Percentiles rank a stretch among this genome's conserved stretches.
Evolutionary conservation across 129 eudicot species (phyloP).

Genomic region (Chrysanthemum makinoi): DNA sequence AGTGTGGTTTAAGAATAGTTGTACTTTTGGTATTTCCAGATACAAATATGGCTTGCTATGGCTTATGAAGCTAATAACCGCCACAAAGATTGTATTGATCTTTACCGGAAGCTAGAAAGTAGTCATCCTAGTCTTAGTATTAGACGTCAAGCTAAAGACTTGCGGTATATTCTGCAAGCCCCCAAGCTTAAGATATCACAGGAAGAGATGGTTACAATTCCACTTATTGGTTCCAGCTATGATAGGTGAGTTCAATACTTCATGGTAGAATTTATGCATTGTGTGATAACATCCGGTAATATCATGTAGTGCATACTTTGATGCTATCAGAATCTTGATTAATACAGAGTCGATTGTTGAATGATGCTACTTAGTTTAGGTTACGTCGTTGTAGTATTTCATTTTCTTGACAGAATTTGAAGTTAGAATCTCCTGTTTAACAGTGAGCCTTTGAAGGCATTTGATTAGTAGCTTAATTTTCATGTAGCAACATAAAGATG

Average conservation of each 20-base stretch:
- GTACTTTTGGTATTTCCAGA: constrained; percentile 45
- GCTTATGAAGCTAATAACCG: constrained; percentile 97
- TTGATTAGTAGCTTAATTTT: constrained; percentile 4
- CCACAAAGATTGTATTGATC: constrained; percentile 85
- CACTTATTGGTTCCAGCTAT: constrained; percentile 84
- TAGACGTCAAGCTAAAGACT: constrained; percentile 92
- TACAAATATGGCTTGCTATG: constrained; percentile 99
- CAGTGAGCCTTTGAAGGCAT: not conserved
- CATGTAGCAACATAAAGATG: not conserved
- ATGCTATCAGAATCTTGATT: constrained; percentile 2
- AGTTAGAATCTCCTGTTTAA: constrained; percentile 8
- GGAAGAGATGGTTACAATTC: constrained; percentile 99
- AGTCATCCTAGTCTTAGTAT: constrained; percentile 82
- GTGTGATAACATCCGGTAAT: not conserved
- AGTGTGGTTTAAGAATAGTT: constrained; percentile 15
- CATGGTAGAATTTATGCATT: not conserved
- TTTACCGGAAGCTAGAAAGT: constrained; percentile 70
- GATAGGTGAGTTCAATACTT: constrained; percentile 58
- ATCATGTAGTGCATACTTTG: not conserved
- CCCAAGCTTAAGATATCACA: constrained; percentile 95
- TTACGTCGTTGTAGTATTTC: not conserved
- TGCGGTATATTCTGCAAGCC: constrained; percentile 90
- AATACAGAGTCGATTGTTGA: constrained; percentile 1
- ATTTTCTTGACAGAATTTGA: not conserved
- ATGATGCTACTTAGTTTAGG: not conserved